These are phyloP conservation scores for Fusarium pseudograminearum DNA, from an alignment of 2,329 filamentous ascomycete species.

Conservation along the genomic window DNA sequence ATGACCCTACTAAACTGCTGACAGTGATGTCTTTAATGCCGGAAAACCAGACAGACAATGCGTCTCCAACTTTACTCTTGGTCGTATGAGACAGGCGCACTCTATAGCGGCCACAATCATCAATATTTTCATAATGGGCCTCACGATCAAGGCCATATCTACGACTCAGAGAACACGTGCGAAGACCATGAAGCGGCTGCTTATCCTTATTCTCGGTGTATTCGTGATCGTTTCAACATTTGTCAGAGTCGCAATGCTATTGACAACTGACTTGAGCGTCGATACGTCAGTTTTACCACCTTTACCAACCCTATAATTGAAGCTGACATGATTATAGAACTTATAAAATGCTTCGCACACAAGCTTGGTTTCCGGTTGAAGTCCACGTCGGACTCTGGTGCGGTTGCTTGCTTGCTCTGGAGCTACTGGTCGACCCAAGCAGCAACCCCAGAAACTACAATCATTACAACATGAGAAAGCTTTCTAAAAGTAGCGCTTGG, in stretches of 20 bases:
- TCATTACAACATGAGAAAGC: conserved; percentile 38
- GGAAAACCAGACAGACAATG: conserved; percentile 32
- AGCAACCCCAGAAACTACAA: conserved; percentile 19
- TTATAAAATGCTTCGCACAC: conserved; percentile 53
- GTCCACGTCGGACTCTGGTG: conserved; percentile 59
- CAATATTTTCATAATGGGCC: conserved; percentile 51
- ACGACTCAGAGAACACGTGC: conserved; percentile 53
- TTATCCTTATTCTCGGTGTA: conserved; percentile 55
- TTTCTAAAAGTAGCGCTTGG: conserved; percentile 33
- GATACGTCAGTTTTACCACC: conserved; percentile 50
- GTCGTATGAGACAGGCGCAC: conserved; percentile 52
- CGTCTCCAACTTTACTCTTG: conserved; percentile 30
- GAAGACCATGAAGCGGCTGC: conserved; percentile 51
- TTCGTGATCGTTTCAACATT: conserved; percentile 55
- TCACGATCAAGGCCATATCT: conserved; percentile 55
- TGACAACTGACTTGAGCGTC: conserved; percentile 46
- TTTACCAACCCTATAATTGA: too few relatives aligned
- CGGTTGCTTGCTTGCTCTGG: conserved; percentile 56
- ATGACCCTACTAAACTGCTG: background rate
- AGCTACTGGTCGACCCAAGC: conserved; percentile 51
- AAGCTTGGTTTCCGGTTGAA: conserved; percentile 57
- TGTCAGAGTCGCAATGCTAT: conserved; percentile 54
- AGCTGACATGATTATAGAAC: conserved; percentile 47
- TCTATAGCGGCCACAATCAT: conserved; percentile 50
- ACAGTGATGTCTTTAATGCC: conserved; percentile 40